Conservation (phyloP, 257 asterid genomes). For the Nyctanthes arbortristis region DNA sequence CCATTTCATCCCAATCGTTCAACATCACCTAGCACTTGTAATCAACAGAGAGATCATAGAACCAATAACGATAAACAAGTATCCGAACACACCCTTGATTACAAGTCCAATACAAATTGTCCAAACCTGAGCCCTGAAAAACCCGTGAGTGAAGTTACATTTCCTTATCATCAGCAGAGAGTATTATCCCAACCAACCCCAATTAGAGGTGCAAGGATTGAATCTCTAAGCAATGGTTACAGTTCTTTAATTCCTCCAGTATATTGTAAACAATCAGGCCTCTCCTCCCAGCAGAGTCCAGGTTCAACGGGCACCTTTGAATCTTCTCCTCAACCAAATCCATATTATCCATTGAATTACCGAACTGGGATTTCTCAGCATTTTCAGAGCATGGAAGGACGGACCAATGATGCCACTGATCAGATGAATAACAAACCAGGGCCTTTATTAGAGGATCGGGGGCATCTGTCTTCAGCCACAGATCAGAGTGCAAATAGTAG, state of each 20-base stretch:
- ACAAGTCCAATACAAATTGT: conserved; percentile 46
- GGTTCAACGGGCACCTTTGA: conserved; percentile 42
- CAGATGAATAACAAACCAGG: conserved; percentile 43
- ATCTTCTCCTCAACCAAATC: conserved; percentile 36
- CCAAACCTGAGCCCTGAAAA: conserved; percentile 39
- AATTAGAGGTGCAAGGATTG: conserved; percentile 35
- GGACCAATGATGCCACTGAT: conserved; percentile 34
- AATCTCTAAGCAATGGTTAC: conserved; percentile 25
- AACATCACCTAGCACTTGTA: conserved; percentile 42
- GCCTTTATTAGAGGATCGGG: conserved; percentile 41
- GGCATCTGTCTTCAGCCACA: conserved; percentile 49
- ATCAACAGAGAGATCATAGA: conserved; percentile 47
- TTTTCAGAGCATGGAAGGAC: conserved; percentile 40
- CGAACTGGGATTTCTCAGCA: conserved; percentile 40
- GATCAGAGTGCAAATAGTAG: conserved; percentile 63
- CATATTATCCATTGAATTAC: conserved; percentile 34
- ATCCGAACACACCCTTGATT: conserved; percentile 44
- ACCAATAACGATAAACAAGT: conserved; percentile 39
- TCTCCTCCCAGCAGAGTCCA: conserved; percentile 48
- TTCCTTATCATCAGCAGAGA: conserved; percentile 29
- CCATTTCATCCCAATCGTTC: conserved; percentile 43
- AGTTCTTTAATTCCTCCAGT: conserved; percentile 38
- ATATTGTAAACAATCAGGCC: conserved; percentile 35
- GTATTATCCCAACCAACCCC: conserved; percentile 33
- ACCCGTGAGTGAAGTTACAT: conserved; percentile 26